phyloP scores from a whole-genome alignment of 2,329 filamentous ascomycete species.

The Amesomyces nigricolor region DNA sequence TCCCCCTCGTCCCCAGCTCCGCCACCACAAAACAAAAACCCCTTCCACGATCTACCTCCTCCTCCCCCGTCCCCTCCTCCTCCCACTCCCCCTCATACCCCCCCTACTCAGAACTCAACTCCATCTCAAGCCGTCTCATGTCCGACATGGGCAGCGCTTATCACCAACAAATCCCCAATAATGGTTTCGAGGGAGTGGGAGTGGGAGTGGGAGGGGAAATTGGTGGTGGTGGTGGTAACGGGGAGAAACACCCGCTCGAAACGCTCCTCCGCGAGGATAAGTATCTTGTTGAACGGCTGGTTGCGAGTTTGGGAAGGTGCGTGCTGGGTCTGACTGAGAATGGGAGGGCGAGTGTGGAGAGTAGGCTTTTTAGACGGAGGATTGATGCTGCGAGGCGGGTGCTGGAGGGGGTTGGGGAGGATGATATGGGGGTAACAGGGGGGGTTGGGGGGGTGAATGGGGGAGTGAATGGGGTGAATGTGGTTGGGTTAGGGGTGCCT shows the following conservation, averaged over 20 bases:
- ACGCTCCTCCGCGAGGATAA: slow-evolving; percentile 52
- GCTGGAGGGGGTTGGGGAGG: slow-evolving; percentile 55
- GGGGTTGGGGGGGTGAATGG: slow-evolving; percentile 26
- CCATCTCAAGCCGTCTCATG: slow-evolving; percentile 45
- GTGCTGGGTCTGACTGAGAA: slow-evolving; percentile 54
- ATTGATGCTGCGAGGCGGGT: slow-evolving; percentile 69
- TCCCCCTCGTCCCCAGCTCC: slow-evolving; percentile 53
- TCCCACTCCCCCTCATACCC: slow-evolving; percentile 24
- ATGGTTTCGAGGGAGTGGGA: background rate
- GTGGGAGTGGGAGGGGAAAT: slow-evolving; percentile 9
- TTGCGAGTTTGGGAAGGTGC: slow-evolving; percentile 55
- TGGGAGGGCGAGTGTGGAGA: slow-evolving; percentile 50
- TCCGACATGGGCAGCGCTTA: slow-evolving; percentile 41
- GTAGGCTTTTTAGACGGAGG: slow-evolving; percentile 60
- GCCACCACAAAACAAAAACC: background rate
- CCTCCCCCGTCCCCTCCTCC: too few relatives aligned
- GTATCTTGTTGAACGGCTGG: slow-evolving; percentile 53
- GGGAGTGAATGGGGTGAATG: slow-evolving; percentile 32
- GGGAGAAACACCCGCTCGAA: slow-evolving; percentile 39
- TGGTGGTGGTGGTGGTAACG: background rate
- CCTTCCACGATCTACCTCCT: slow-evolving; percentile 34
- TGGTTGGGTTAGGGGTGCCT: background rate
- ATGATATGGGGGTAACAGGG: too few relatives aligned
- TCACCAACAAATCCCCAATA: slow-evolving; percentile 27
- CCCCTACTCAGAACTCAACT: slow-evolving; percentile 44